These are phyloP conservation scores for Harringtonia aguacate DNA, from an alignment of 2,329 filamentous ascomycete species.

Conservation along the genomic window DNA sequence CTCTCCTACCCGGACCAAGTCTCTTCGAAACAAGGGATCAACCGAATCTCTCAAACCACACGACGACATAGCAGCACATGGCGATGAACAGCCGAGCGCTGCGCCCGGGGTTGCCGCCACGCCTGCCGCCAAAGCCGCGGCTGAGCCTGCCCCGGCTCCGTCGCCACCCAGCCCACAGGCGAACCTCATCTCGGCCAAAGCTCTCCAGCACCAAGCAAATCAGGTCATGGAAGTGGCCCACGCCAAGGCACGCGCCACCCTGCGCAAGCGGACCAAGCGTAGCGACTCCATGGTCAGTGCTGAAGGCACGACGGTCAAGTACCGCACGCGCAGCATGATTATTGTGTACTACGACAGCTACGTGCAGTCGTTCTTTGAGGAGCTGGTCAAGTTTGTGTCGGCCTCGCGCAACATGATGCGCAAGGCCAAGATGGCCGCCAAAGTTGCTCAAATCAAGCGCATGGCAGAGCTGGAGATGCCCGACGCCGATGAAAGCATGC, in stretches of 20 bases:
- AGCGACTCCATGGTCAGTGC: conserved; percentile 41
- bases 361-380: conserved; percentile 73
- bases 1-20: conserved; percentile 13
- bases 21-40: conserved; percentile 16
- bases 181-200: conserved; percentile 7
- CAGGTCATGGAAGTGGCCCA: conserved; percentile 21
- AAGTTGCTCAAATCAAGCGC: conserved; percentile 54
- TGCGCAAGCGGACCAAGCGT: conserved; percentile 36
- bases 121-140: neutral
- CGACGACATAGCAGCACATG: conserved; percentile 12
- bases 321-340: conserved; percentile 63
- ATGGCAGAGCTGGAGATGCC: conserved; percentile 49
- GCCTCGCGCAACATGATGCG: conserved; percentile 73
- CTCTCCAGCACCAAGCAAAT: conserved; percentile 3
- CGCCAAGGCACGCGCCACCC: conserved; percentile 32
- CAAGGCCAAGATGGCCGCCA: conserved; percentile 76
- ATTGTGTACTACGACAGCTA: conserved; percentile 90
- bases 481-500: conserved; percentile 28
- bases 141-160: neutral
- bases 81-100: neutral
- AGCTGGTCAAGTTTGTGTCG: conserved; percentile 72
- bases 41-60: conserved; percentile 16
- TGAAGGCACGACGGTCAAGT: conserved; percentile 38
- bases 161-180: conserved; percentile 9
- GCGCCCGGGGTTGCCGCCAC: neutral